These are phyloP conservation scores for Microcyclospora pomicola DNA, from an alignment of 2,329 filamentous ascomycete species.

Conservation along the genomic window DNA sequence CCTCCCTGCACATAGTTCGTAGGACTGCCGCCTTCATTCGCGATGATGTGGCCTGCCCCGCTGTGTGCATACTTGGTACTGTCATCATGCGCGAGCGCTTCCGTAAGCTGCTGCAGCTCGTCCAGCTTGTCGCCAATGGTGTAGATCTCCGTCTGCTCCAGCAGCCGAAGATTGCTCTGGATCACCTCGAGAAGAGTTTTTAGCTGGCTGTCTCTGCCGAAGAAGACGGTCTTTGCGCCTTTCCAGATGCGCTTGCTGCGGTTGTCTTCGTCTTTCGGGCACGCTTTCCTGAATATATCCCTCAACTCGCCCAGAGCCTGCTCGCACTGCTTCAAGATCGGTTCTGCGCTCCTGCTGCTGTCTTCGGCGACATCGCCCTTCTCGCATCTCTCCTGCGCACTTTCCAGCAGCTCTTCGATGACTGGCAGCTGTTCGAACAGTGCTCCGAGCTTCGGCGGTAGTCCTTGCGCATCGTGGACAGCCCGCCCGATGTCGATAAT, in stretches of 20 bases:
- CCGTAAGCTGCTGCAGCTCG: constrained; percentile 2
- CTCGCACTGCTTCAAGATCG: constrained; percentile 3
- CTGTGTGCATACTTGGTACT: background rate
- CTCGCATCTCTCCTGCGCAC: constrained; percentile 1
- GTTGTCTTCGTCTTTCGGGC: constrained; percentile 4
- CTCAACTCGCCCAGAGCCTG: constrained; percentile 1
- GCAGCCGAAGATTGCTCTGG: constrained; percentile 1
- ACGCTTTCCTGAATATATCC: constrained; percentile 4
- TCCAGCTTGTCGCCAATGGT: constrained; percentile 4
- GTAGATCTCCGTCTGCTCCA: constrained; percentile 4
- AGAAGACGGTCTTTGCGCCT: constrained; percentile 4
- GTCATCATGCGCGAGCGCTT: constrained; percentile 2
- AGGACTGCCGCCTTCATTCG: constrained; percentile 1
- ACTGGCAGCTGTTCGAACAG: constrained; percentile 7
- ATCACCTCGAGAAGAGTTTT: constrained; percentile 3
- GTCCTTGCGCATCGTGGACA: constrained; percentile 8
- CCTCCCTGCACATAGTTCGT: background rate
- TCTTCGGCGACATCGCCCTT: constrained; percentile 1
- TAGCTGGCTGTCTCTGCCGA: constrained; percentile 4
- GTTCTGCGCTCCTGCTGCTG: constrained; percentile 1
- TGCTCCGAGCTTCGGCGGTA: constrained; percentile 8
- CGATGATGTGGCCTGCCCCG: constrained; percentile 1
- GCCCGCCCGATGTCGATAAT: constrained; percentile 10
- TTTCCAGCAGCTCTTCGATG: constrained; percentile 7
- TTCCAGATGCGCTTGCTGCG: constrained; percentile 5